Evolutionary conservation across 371 early-diverging fungal genomes (phyloP).

Genomic region (Encephalitozoon cuniculi): DNA sequence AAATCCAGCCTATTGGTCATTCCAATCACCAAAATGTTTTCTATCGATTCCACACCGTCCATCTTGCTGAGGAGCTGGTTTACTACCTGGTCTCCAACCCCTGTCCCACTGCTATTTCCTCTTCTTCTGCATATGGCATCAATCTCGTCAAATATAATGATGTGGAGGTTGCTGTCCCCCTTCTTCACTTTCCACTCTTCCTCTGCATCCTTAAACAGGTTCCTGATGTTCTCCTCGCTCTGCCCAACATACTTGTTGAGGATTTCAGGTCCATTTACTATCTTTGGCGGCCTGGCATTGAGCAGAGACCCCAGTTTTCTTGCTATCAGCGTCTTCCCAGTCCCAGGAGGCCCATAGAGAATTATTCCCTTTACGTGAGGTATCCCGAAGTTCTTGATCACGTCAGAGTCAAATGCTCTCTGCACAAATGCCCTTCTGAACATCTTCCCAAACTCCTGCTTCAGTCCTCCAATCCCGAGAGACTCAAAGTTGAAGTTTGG

Average conservation of each 20-base stretch:
- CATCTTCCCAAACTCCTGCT: conserved; percentile 85
- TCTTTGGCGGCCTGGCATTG: conserved; percentile 83
- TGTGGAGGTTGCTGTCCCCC: conserved; percentile 82
- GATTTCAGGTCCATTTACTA: conserved; percentile 95
- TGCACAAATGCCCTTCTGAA: conserved; percentile 98
- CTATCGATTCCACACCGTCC: conserved; percentile 59
- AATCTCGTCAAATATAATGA: conserved; percentile 98
- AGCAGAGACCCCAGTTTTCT: conserved; percentile 95
- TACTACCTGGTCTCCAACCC: conserved; percentile 94
- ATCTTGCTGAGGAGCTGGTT: conserved; percentile 91
- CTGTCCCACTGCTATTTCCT: conserved; percentile 82
- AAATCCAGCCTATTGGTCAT: conserved; percentile 62
- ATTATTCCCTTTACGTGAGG: conserved; percentile 86
- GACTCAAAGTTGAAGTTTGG: conserved; percentile 93
- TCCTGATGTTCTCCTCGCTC: conserved; percentile 93
- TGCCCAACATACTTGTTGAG: conserved; percentile 97
- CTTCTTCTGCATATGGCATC: conserved; percentile 98
- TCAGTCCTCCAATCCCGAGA: conserved; percentile 96
- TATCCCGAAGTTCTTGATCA: conserved; percentile 88
- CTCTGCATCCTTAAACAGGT: conserved; percentile 91
- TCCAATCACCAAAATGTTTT: conserved; percentile 62
- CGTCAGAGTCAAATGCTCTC: conserved; percentile 84
- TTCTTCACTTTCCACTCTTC: conserved; percentile 79
- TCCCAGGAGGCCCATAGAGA: conserved; percentile 81
- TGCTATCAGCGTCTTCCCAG: conserved; percentile 97